Base-by-base conservation (phyloP, 148 eudicot species). In the Euryodendron excelsum region DNA sequence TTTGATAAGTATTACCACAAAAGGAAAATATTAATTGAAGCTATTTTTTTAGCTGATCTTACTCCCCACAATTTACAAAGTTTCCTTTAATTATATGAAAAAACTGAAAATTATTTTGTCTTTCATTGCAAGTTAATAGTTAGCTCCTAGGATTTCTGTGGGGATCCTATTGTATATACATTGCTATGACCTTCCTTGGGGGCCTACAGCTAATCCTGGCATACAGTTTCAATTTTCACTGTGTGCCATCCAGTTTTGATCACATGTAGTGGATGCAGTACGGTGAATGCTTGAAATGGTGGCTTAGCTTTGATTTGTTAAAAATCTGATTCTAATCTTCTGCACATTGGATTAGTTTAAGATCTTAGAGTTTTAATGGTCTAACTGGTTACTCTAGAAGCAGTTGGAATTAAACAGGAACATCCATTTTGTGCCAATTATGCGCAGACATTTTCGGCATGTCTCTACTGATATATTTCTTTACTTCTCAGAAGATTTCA, bases 191-290 rank as follows among this genome's bases (percentile, higher is more conserved):
- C 23, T 18, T 11, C 28, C 2, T n/a, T n/a, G 21, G 31, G 70
- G n/a, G 5, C 18, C 47, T 70, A 47, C 37, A 69, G 55, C n/a
- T 25, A 11, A 23, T 69, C n/a, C 27, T 12, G 53, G 72, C 72
- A 25, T 41, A 21, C 73, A 33, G 56, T 69, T 44, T 45, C 36
- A 27, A 14, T 44, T 37, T 67, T 2, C 23, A 68, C 25, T 55
- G 28, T 10, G 5, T 48, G 7, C 74, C 25, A 30, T 23, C 45
- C 47, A 13, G 73, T 27, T 63, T 8, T 71, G 23, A 48, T 50
- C n/a, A 71, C 60, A 18, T 44, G 73, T n/a, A 13, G 55, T 69
- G 55, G 55, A 69, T 69, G n/a, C 55, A 14, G 21, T 44, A 69
- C 25, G n/a, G 34, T 14, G n/a, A 69, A 67, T 39, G 6, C 71